These are phyloP conservation scores for Cicer arietinum DNA, from an alignment of 306 rosid genomes.

Conservation along the genomic window DNA sequence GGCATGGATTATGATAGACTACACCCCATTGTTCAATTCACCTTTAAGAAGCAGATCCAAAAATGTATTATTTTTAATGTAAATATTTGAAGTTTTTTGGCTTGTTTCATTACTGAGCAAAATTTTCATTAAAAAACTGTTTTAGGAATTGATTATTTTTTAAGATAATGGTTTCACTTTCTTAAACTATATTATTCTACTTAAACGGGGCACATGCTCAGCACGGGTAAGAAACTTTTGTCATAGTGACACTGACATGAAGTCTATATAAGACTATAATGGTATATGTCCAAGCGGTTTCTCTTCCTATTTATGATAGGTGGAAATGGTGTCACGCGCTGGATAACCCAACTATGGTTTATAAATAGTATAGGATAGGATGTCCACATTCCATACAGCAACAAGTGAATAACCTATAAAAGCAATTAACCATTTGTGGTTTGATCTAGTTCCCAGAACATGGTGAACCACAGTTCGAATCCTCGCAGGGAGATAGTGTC, in stretches of 20 bases:
- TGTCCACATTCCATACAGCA: not conserved
- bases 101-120: not conserved
- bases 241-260: not conserved
- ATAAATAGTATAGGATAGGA: not conserved
- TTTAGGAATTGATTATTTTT: not conserved
- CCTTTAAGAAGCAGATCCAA: not conserved
- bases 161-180: not conserved
- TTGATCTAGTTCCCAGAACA: not conserved
- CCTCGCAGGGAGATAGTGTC: not conserved
- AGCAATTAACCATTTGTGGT: not conserved
- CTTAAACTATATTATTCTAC: constrained; percentile 11
- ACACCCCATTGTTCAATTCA: constrained; percentile 12
- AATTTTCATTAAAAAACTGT: not conserved
- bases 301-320: not conserved
- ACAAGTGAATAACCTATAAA: not conserved
- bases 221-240: not conserved
- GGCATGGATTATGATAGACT: not conserved
- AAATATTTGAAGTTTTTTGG: too few species aligned
- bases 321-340: not conserved
- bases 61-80: not conserved
- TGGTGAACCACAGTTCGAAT: not conserved
- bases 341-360: not conserved
- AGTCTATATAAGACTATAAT: not conserved
- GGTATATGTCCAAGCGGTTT: not conserved
- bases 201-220: not conserved